phyloP scores from a whole-genome alignment of 495 filamentous ascomycete species.

The Lasiosphaeria miniovina region DNA sequence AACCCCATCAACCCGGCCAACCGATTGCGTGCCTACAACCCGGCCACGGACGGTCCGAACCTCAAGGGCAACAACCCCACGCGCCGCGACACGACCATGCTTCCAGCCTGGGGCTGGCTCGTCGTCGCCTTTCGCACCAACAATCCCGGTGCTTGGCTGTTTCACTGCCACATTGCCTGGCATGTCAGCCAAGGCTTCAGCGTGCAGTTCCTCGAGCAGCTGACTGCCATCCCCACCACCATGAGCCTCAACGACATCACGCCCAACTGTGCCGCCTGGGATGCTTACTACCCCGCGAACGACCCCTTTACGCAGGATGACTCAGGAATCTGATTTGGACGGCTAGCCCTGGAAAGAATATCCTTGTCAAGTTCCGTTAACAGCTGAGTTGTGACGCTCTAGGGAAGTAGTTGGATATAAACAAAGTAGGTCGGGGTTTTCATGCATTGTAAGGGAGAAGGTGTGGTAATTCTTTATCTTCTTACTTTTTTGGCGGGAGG shows the following conservation, averaged over 20 bases:
- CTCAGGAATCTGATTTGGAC: conserved; percentile 21
- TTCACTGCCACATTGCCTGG: conserved; percentile 49
- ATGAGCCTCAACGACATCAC: conserved; percentile 22
- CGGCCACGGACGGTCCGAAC: conserved; percentile 18
- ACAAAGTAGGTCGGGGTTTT: too few relatives aligned
- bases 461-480: too few relatives aligned
- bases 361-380: too few relatives aligned
- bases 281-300: conserved; percentile 21
- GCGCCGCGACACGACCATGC: conserved; percentile 58
- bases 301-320: conserved; percentile 27
- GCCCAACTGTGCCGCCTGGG: conserved; percentile 25
- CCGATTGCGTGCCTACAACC: conserved; percentile 29
- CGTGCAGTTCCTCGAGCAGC: conserved; percentile 44
- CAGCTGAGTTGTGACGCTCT: too few relatives aligned
- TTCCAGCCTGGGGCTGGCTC: conserved; percentile 47
- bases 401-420: too few relatives aligned
- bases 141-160: conserved; percentile 50
- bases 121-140: conserved; percentile 52
- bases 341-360: too few relatives aligned
- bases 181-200: conserved; percentile 45
- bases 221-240: conserved; percentile 19
- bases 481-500: too few relatives aligned
- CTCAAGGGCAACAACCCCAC: conserved; percentile 46
- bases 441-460: too few relatives aligned
- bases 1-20: conserved; percentile 18